Percentiles rank a stretch among this genome's conserved stretches.
These are phyloP conservation scores for Aspergillus ustus DNA, from an alignment of 2,329 filamentous ascomycete species.

Conservation along the genomic window DNA sequence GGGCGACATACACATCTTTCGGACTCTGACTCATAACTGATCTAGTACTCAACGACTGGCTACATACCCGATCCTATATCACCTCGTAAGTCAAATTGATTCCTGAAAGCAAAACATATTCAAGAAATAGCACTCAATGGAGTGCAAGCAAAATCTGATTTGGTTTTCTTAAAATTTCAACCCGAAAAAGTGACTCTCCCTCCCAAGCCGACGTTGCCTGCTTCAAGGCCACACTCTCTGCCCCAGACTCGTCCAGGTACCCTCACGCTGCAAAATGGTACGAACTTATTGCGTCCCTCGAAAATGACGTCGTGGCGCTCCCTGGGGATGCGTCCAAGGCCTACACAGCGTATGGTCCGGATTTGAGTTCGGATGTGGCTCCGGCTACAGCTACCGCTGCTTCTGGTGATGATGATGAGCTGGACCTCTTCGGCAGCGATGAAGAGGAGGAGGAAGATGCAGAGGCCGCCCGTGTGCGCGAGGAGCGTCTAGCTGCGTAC, in stretches of 20 bases:
- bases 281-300: slow-evolving; percentile 94
- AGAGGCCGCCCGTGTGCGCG: slow-evolving; percentile 80
- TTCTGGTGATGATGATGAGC: slow-evolving; percentile 72
- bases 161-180: too few relatives aligned
- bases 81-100: too few relatives aligned
- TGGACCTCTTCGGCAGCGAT: slow-evolving; percentile 92
- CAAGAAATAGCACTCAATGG: too few relatives aligned
- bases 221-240: slow-evolving; percentile 83
- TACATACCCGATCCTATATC: too few relatives aligned
- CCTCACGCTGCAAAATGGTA: slow-evolving; percentile 96
- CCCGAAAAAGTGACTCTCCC: slow-evolving; percentile 60
- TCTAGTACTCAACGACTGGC: too few relatives aligned
- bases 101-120: too few relatives aligned
- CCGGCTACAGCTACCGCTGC: slow-evolving; percentile 76
- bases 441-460: slow-evolving; percentile 93
- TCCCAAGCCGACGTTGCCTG: slow-evolving; percentile 95
- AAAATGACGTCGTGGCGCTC: slow-evolving; percentile 89
- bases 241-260: slow-evolving; percentile 83
- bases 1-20: too few relatives aligned
- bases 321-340: slow-evolving; percentile 88
- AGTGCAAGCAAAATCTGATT: too few relatives aligned
- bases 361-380: slow-evolving; percentile 65
- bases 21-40: too few relatives aligned
- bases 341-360: slow-evolving; percentile 89
- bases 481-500: slow-evolving; percentile 91